phyloP scores from a whole-genome alignment of 257 asterid genomes.

The Solanum commersonii region DNA sequence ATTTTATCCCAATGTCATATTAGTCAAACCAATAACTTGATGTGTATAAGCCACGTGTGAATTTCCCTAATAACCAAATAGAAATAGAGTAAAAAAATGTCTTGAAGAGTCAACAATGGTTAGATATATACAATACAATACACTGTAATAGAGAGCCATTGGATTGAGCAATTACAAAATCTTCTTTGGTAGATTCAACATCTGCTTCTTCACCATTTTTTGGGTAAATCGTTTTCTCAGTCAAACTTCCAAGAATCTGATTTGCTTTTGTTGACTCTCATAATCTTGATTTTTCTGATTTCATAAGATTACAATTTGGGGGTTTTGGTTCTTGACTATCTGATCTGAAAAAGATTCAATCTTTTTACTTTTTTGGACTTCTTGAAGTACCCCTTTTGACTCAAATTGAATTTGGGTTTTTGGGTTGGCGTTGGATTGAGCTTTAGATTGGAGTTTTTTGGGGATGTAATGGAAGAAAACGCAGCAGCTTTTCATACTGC shows the following conservation, averaged over 20 bases:
- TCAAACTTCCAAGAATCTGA: neutral
- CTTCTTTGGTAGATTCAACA: neutral
- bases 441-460: neutral
- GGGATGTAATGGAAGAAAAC: slow-evolving; percentile 68
- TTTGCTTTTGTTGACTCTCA: neutral
- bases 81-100: neutral
- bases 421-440: neutral
- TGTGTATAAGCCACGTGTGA: neutral
- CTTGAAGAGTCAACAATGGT: neutral
- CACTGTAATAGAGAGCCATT: neutral
- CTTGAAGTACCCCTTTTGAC: neutral
- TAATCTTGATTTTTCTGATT: neutral
- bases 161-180: neutral
- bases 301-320: neutral
- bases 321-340: neutral
- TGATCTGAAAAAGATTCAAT: neutral
- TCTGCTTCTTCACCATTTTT: neutral
- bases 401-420: neutral
- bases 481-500: slow-evolving; percentile 82
- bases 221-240: neutral
- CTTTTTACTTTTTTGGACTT: neutral
- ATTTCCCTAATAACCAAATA: neutral
- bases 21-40: neutral
- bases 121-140: neutral
- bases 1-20: neutral